Percentiles rank a stretch among this genome's conserved stretches.
Evolutionary conservation across 2,329 filamentous ascomycete species (phyloP).

Genomic region (Lecanosticta acicola): DNA sequence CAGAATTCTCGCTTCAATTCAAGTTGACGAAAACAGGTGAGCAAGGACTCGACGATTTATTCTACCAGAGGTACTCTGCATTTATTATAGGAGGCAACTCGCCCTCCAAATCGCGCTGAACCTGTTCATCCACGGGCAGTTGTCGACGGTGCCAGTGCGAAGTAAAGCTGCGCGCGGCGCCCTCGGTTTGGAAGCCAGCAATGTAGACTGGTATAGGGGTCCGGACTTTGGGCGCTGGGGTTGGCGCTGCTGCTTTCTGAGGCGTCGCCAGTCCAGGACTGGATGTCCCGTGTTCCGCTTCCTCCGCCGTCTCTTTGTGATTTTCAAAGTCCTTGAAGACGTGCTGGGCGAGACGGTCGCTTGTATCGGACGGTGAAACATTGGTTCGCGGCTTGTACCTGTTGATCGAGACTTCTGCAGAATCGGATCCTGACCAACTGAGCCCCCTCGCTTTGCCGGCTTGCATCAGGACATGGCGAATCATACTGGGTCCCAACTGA

Average conservation of each 20-base stretch:
- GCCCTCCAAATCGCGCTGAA: slow-evolving; percentile 27
- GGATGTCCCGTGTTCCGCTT: neutral
- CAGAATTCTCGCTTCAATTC: no score
- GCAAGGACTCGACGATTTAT: no score
- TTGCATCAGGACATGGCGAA: slow-evolving; percentile 26
- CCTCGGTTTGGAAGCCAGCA: slow-evolving; percentile 51
- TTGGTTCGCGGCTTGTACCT: slow-evolving; percentile 22
- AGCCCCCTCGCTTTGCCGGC: slow-evolving; percentile 22
- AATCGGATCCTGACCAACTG: slow-evolving; percentile 27
- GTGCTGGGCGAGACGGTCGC: neutral
- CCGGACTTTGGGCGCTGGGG: slow-evolving; percentile 34
- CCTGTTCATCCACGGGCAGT: slow-evolving; percentile 31
- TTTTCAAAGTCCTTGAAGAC: neutral
- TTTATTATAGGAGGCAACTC: slow-evolving; percentile 38
- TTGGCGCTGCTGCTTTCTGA: no score
- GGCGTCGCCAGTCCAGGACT: no score
- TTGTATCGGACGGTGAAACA: slow-evolving; percentile 4
- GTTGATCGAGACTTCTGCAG: slow-evolving; percentile 16
- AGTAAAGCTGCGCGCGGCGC: slow-evolving; percentile 50
- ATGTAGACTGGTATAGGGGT: slow-evolving; percentile 41
- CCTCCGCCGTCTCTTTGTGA: neutral
- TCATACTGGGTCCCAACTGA: slow-evolving; percentile 20
- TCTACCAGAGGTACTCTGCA: slow-evolving; percentile 47
- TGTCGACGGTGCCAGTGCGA: slow-evolving; percentile 48
- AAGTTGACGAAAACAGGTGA: no score